Evolutionary conservation across 2,329 filamentous ascomycete genomes (phyloP).

Genomic region (Tolypocladium nubicola): DNA sequence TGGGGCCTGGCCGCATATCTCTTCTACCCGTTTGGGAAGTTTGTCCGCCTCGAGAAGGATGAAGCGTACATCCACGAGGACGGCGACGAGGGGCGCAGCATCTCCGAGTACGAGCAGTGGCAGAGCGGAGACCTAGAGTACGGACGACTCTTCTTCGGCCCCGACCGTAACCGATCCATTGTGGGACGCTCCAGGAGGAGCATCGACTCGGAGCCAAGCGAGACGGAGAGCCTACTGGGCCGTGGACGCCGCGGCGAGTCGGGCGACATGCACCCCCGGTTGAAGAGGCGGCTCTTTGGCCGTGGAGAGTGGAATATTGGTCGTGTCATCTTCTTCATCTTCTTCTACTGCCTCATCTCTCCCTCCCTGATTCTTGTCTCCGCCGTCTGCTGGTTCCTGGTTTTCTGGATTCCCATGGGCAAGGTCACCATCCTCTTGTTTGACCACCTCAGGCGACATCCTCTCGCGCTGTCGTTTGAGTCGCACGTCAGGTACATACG

Average conservation of each 20-base stretch:
- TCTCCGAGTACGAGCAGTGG: slow-evolving; percentile 98
- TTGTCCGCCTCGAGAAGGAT: slow-evolving; percentile 85
- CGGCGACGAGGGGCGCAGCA: slow-evolving; percentile 88
- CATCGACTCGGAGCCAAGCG: slow-evolving; percentile 71
- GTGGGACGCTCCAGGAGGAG: slow-evolving; percentile 80
- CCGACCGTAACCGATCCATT: slow-evolving; percentile 64
- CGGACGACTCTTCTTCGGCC: slow-evolving; percentile 91
- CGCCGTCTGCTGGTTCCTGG: slow-evolving; percentile 85
- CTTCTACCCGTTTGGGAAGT: slow-evolving; percentile 94
- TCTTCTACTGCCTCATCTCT: slow-evolving; percentile 89
- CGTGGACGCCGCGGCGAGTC: slow-evolving; percentile 41
- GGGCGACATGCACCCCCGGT: slow-evolving; percentile 22
- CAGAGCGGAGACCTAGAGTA: slow-evolving; percentile 95
- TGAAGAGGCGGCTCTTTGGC: slow-evolving; percentile 84
- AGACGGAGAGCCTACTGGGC: slow-evolving; percentile 83
- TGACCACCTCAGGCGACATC: slow-evolving; percentile 85
- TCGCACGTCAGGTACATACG: slow-evolving; percentile 70
- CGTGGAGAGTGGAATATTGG: slow-evolving; percentile 93
- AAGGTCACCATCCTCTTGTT: slow-evolving; percentile 85
- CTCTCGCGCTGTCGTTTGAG: slow-evolving; percentile 86
- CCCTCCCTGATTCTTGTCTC: slow-evolving; percentile 81
- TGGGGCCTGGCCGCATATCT: slow-evolving; percentile 78
- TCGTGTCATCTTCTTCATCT: slow-evolving; percentile 87
- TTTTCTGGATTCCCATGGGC: slow-evolving; percentile 98
- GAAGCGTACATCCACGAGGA: slow-evolving; percentile 93